Evolutionary conservation across 2,329 filamentous ascomycete genomes (phyloP).

Genomic region (Venturiaceae sp.): DNA sequence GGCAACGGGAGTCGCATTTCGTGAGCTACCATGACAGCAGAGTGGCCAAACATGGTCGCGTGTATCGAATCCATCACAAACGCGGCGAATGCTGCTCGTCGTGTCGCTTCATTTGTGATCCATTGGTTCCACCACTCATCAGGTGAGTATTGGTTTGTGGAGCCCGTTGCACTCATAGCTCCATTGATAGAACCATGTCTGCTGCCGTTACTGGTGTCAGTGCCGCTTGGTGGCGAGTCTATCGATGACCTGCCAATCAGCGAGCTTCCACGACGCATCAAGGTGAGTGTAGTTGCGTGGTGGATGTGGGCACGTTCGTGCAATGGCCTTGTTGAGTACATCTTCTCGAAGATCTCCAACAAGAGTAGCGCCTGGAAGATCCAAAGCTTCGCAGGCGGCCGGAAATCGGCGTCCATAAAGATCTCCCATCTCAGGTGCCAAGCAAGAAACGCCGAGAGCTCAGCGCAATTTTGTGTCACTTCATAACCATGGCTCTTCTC

Average conservation of each 20-base stretch:
- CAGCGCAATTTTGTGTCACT: constrained; percentile 65
- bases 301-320: constrained; percentile 96
- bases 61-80: constrained; percentile 95
- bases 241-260: constrained; percentile 76
- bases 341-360: constrained; percentile 92
- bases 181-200: constrained; percentile 28
- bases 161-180: constrained; percentile 18
- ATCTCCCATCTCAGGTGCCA: constrained; percentile 95
- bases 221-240: constrained; percentile 70
- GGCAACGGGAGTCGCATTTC: constrained; percentile 87
- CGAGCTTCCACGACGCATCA: constrained; percentile 90
- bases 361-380: constrained; percentile 86
- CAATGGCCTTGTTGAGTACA: constrained; percentile 84
- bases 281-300: constrained; percentile 86
- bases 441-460: constrained; percentile 80
- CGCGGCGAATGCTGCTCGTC: constrained; percentile 82
- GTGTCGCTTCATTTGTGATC: constrained; percentile 88
- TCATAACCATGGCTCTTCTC: constrained; percentile 71
- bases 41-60: constrained; percentile 96
- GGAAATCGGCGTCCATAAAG: constrained; percentile 83
- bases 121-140: constrained; percentile 95
- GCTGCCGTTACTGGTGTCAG: constrained; percentile 45
- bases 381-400: constrained; percentile 90
- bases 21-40: constrained; percentile 92
- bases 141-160: constrained; percentile 46